Evolutionary conservation across 257 asterid species (phyloP), one percentile per base, ranked within the genome.

Genomic region (Solanum chiquidenum): DNA sequence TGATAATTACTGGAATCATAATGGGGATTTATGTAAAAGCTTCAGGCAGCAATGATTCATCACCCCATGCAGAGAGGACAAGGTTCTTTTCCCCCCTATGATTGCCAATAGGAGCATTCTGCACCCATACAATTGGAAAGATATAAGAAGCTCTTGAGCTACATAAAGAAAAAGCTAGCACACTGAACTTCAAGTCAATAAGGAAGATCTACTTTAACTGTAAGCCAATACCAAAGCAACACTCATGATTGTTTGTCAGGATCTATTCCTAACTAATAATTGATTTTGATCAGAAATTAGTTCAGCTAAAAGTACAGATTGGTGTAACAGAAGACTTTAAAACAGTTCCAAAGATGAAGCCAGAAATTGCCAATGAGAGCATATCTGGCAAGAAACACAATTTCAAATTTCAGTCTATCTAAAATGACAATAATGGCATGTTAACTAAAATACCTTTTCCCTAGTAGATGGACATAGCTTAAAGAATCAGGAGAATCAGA

Each of bases 31-130:
- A 87, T 89, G 83, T 88, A 71, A 77, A 29, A 29, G 94, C 98
- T 88, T 95, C 98, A 85, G 97, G 93, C 72, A 96, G 96, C 88
- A 97, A 66, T 44, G 98, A 91, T 77, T 95, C 98, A 88, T 97
- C 99, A 49, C 99, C 99, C 99, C 98, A 97, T 76, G 94, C 95
- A 88, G 98, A 94, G 88, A 97, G 91, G 83, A 95, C 92, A 44
- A 97, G 98, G 90, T 94, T 94, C 90, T 94, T 95, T 93, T 93
- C 93, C 86, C 99, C 98, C 90, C 98, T 94, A 86, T 85, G 95
- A 88, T 93, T 94, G 87, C 95, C 96, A 93, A 95, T 92, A 77
- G 97, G 96, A 87, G 96, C 96, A 89, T 87, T 84, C 98, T 97
- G 94, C 93, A 91, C 83, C 14, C 83, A 87, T 52, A 68, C 9